phyloP scores from a whole-genome alignment of 179 eudicot species.

The Kewa caespitosa region DNA sequence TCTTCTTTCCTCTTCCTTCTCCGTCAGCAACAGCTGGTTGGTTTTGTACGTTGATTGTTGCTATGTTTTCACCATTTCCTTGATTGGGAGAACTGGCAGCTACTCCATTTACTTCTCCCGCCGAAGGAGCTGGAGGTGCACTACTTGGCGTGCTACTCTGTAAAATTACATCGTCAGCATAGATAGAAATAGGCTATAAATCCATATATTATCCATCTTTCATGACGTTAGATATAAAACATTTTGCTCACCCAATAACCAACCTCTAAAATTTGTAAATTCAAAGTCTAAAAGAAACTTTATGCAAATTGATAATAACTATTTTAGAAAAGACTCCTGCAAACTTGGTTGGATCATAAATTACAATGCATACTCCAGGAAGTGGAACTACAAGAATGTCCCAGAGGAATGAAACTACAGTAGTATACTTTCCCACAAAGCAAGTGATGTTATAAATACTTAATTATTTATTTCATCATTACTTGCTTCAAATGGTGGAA shows the following conservation, averaged over 20 bases:
- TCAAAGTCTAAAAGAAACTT: background rate
- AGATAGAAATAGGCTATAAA: constrained; percentile 27
- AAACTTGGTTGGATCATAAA: background rate
- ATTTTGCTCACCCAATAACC: background rate
- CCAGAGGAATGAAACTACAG: background rate
- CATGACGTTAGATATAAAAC: background rate
- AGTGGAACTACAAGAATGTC: background rate
- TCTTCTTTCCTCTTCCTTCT: constrained; percentile 83
- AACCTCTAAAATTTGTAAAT: background rate
- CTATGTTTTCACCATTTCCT: constrained; percentile 33
- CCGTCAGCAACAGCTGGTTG: constrained; percentile 43
- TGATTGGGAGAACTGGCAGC: constrained; percentile 26
- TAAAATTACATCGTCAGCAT: constrained; percentile 20
- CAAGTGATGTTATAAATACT: background rate
- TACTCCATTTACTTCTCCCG: constrained; percentile 30
- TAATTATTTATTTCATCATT: background rate
- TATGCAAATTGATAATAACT: background rate
- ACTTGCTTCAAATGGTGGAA: background rate
- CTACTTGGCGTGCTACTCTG: constrained; percentile 31
- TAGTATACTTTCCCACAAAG: background rate
- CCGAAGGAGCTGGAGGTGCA: constrained; percentile 36
- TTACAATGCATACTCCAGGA: background rate
- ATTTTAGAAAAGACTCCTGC: background rate
- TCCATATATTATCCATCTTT: constrained; percentile 25
- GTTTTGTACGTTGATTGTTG: constrained; percentile 33